Conservation (phyloP, 225 moss, liverwort and hornwort genomes). For the Thuidium tamariscinum region DNA sequence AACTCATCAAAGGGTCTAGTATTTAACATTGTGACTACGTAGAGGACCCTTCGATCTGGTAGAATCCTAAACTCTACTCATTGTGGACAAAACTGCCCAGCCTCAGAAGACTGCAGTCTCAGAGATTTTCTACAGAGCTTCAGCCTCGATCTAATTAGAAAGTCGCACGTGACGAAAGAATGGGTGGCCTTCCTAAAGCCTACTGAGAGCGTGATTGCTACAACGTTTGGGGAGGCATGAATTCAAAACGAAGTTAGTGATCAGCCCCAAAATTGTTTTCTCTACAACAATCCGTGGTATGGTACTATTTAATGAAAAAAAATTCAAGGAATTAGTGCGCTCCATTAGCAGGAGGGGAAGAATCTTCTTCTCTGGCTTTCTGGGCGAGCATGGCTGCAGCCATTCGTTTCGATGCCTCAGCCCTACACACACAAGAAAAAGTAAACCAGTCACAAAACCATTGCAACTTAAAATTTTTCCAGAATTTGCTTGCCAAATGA, state of each 20-base stretch:
- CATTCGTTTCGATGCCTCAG: conserved; percentile 35
- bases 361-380: conserved; percentile 21
- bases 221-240: neutral
- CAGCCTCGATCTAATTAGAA: conserved; percentile 10
- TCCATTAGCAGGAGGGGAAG: neutral
- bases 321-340: conserved; percentile 4
- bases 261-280: neutral
- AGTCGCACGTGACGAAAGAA: conserved; percentile 28
- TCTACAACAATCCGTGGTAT: conserved; percentile 3
- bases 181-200: conserved; percentile 2
- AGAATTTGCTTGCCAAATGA: neutral
- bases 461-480: neutral
- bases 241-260: neutral
- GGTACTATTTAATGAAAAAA: neutral
- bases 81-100: conserved; percentile 19
- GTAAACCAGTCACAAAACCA: neutral
- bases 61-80: neutral
- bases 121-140: conserved; percentile 14
- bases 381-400: conserved; percentile 15
- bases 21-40: neutral
- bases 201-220: neutral
- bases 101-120: conserved; percentile 1
- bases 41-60: neutral
- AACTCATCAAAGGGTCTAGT: neutral
- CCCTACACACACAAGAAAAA: conserved; percentile 1